phyloP scores from a whole-genome alignment of 352 stramenopile species.

The Pythium coloratum region DNA sequence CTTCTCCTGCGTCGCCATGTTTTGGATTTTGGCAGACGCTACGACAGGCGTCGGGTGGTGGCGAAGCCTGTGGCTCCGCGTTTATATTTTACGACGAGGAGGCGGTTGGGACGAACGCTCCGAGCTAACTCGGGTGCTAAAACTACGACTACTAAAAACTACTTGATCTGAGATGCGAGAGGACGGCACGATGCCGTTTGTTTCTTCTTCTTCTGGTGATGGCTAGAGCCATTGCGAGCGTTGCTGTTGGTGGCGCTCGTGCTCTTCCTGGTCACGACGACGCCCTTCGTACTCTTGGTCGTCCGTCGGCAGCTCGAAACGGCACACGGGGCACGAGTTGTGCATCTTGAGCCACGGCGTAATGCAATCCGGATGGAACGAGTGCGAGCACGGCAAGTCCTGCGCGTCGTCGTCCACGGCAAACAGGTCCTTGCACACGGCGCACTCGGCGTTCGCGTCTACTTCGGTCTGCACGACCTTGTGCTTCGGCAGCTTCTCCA shows the following conservation, averaged over 20 bases:
- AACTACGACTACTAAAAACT: not conserved
- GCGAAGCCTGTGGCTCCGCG: not conserved
- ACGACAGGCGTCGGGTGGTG: not conserved
- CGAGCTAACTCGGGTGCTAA: not conserved
- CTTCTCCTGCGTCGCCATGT: not conserved
- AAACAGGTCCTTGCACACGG: constrained; percentile 87
- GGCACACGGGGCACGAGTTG: constrained; percentile 87
- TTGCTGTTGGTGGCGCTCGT: constrained; percentile 1
- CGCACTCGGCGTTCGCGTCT: constrained; percentile 73
- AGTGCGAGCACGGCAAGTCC: constrained; percentile 71
- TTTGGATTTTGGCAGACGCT: no score
- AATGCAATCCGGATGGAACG: constrained; percentile 86
- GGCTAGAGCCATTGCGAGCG: not conserved
- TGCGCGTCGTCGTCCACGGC: constrained; percentile 74
- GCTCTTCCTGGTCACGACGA: constrained; percentile 33
- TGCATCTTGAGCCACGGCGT: constrained; percentile 87
- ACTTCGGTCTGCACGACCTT: constrained; percentile 76
- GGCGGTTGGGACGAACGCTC: not conserved
- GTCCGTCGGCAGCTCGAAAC: constrained; percentile 82
- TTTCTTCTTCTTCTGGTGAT: not conserved
- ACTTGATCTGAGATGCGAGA: not conserved
- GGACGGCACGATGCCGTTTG: not conserved
- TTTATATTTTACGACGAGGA: constrained; percentile 5
- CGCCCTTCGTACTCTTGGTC: constrained; percentile 76
- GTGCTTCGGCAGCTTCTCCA: constrained; percentile 75